Conservation (phyloP, 2,329 filamentous ascomycete genomes). For the Pseudonectria foliicola region DNA sequence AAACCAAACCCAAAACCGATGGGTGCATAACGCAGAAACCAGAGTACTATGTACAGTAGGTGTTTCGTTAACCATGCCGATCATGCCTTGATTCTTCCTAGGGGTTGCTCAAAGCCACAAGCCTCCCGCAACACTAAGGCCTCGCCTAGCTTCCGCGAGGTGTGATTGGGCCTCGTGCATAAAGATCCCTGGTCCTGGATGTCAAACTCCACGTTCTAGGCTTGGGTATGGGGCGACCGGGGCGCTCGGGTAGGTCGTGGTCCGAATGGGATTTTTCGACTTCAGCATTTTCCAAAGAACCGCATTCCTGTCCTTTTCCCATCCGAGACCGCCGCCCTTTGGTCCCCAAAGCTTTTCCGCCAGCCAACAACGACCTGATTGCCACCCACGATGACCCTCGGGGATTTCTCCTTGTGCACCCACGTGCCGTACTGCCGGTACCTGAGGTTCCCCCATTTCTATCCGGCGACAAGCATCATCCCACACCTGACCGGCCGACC, state of each 20-base stretch:
- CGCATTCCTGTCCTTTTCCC: constrained; percentile 5
- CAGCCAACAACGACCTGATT: background rate
- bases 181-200: no score
- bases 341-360: background rate
- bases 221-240: no score
- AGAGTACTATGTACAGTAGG: constrained; percentile 1
- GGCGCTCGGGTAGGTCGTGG: background rate
- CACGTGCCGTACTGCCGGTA: no score
- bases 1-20: no score
- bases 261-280: constrained; percentile 15
- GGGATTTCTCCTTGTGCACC: no score
- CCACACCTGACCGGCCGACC: no score
- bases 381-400: no score
- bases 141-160: constrained; percentile 9
- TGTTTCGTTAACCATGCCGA: constrained; percentile 12
- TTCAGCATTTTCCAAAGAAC: constrained; percentile 11
- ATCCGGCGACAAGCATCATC: no score
- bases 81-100: constrained; percentile 7
- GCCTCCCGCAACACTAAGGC: constrained; percentile 21
- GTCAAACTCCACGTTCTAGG: no score
- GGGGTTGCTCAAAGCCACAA: no score
- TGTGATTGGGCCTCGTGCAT: constrained; percentile 7
- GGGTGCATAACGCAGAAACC: no score
- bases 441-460: no score
- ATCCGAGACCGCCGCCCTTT: background rate